A percentile compares a stretch with the other conserved stretches of the same genome.
These are phyloP conservation scores for Anthostomella pinea DNA, from an alignment of 2,329 filamentous ascomycete genomes.

Conservation along the genomic window DNA sequence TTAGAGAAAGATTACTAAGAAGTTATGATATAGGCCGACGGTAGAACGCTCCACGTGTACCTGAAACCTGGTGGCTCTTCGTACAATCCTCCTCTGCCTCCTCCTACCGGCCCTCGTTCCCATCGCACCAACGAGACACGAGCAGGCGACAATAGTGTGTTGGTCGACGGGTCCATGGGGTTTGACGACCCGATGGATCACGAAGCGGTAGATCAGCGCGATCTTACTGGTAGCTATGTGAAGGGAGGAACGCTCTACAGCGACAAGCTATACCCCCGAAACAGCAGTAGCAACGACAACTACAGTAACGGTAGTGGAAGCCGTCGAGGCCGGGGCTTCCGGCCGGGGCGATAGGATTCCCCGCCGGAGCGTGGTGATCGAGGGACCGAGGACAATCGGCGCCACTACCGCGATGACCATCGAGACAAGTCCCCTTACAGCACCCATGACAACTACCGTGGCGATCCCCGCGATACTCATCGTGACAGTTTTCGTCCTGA, in stretches of 20 bases:
- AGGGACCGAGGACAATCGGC: too few relatives aligned
- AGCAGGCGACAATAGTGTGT: slow-evolving; percentile 33
- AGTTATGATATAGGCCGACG: slow-evolving; percentile 59
- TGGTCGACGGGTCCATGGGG: slow-evolving; percentile 54
- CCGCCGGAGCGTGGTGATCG: not conserved
- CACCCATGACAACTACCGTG: not conserved
- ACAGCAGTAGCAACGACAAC: slow-evolving; percentile 14
- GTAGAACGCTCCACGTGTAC: slow-evolving; percentile 70
- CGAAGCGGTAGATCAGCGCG: not conserved
- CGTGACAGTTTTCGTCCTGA: too few relatives aligned
- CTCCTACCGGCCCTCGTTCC: slow-evolving; percentile 31
- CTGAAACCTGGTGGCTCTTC: slow-evolving; percentile 52
- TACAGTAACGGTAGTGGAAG: too few relatives aligned
- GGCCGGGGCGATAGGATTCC: slow-evolving; percentile 22
- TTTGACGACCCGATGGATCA: slow-evolving; percentile 48
- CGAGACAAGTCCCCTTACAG: too few relatives aligned
- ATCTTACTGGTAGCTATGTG: slow-evolving; percentile 2
- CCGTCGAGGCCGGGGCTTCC: slow-evolving; percentile 24
- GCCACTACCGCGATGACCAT: not conserved
- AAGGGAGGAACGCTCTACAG: slow-evolving; percentile 48
- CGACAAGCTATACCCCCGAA: slow-evolving; percentile 40
- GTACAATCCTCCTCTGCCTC: slow-evolving; percentile 27
- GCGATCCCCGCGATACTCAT: too few relatives aligned
- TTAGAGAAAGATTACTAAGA: slow-evolving; percentile 5
- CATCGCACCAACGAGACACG: slow-evolving; percentile 31